These are phyloP conservation scores for Yamadazyma ubonensis DNA, from an alignment of 805 yeast genomes.

Conservation along the genomic window DNA sequence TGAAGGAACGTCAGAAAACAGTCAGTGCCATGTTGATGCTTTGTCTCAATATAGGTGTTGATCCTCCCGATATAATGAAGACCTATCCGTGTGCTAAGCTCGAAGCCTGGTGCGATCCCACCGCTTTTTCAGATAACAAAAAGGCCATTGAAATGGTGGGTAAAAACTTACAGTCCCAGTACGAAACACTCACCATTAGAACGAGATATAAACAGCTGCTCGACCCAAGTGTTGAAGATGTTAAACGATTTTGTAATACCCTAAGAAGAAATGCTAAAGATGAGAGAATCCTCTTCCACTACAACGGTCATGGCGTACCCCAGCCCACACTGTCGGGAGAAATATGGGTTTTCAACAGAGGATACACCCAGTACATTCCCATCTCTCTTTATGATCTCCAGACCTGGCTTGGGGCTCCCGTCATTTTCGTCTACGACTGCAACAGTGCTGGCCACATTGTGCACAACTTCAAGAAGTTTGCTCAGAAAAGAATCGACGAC, in stretches of 20 bases:
- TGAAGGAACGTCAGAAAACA: slow-evolving; percentile 88
- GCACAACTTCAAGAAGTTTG: slow-evolving; percentile 83
- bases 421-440: slow-evolving; percentile 92
- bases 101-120: slow-evolving; percentile 94
- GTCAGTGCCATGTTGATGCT: slow-evolving; percentile 89
- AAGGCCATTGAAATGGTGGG: slow-evolving; percentile 92
- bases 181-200: slow-evolving; percentile 82
- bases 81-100: slow-evolving; percentile 89
- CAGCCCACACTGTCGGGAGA: slow-evolving; percentile 96
- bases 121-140: slow-evolving; percentile 75
- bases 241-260: slow-evolving; percentile 86
- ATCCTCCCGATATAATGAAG: slow-evolving; percentile 93
- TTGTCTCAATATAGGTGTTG: slow-evolving; percentile 91
- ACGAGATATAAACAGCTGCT: slow-evolving; percentile 87
- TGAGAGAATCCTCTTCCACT: slow-evolving; percentile 89
- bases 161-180: slow-evolving; percentile 80
- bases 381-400: slow-evolving; percentile 93
- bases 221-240: slow-evolving; percentile 95
- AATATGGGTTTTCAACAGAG: slow-evolving; percentile 96
- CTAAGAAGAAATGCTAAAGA: slow-evolving; percentile 88
- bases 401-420: slow-evolving; percentile 97
- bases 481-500: slow-evolving; percentile 84
- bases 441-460: slow-evolving; percentile 93
- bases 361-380: slow-evolving; percentile 96
- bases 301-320: slow-evolving; percentile 98